Percentiles rank a stretch among this genome's conserved stretches.
Evolutionary conservation across 169 alveolate genomes (phyloP).

Genomic region (Eimeria praecox): DNA sequence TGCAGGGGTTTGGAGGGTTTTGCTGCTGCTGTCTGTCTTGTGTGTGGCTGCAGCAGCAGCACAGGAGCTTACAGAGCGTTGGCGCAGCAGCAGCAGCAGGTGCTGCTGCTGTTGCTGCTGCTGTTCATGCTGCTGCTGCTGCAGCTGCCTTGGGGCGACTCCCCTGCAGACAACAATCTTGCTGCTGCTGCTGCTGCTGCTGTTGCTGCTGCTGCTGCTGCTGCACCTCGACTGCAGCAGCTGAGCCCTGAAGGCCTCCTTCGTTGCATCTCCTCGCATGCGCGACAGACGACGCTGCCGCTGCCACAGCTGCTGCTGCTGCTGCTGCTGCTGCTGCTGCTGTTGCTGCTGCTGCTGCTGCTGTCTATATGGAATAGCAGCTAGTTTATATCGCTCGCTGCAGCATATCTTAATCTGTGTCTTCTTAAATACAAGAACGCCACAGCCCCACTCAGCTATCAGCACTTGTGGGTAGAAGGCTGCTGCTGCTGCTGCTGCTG

Average conservation of each 20-base stretch:
- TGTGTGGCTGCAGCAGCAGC: background rate
- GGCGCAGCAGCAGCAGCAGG: constrained; percentile 33
- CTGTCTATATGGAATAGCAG: background rate
- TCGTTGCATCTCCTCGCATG: background rate
- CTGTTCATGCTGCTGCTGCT: constrained; percentile 1
- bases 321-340: constrained; percentile 19
- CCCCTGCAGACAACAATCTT: background rate
- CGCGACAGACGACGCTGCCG: background rate
- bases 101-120: constrained; percentile 13
- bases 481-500: constrained; percentile 71
- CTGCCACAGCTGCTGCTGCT: background rate
- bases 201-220: constrained; percentile 50
- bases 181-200: constrained; percentile 7
- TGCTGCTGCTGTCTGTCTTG: background rate
- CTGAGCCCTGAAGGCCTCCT: background rate
- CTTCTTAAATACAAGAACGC: background rate
- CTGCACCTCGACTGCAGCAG: background rate
- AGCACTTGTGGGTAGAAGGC: constrained; percentile 36
- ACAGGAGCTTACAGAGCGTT: background rate
- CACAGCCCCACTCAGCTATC: constrained; percentile 14
- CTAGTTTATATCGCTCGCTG: background rate
- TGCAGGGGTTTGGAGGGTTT: background rate
- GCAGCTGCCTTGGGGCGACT: background rate
- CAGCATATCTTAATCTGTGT: background rate
- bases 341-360: constrained; percentile 55